Evolutionary conservation across 441 rosid species (phyloP), one percentile per base, ranked within the genome.

Genomic region (Oxalis stricta): DNA sequence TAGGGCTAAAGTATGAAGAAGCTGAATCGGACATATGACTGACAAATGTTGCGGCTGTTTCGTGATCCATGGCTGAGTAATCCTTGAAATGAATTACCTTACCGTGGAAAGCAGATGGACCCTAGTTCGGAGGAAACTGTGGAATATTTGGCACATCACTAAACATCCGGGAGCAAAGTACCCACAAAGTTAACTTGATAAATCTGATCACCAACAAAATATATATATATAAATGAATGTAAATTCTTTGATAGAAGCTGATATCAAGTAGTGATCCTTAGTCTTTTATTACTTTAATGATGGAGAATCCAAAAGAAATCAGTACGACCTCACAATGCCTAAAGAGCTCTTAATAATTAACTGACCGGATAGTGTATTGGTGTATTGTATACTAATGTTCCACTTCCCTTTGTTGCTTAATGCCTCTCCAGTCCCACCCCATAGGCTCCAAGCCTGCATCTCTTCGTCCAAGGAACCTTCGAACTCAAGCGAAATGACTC

Each of bases 81-180:
- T 60, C 70, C 64, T 45, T 53, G 7, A 70, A 56, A 39, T 69
- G 74, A 15, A 64, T 34, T 7, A 60, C 75, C 56, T 64, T 32
- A 2, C 70, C 68, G 6, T 38, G 48, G 48, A 64, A 69, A 5
- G 43, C 56, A 32, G 56, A 61, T 5, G 70, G 70, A 2, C 68
- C 68, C 32, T 52, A 38, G 12, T 47, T 16, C 1, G 50, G 53
- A 2, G 58, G 61, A 39, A 65, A 69, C 12, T 65, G 55, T 0
- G 75, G 75, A 15, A 65, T 33, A 28, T 69, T 58, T 4, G 71
- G 71, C 1, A 57, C 34, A 8, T 18, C 75, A 15, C 60, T 58
- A 46, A 57, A 69, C 22, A 49, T 33, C 14, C 75, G 71, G 2
- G 55, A 19, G 28, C 68, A 52, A 3, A 69, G 55, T 17, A 69